A percentile compares a stretch with the other conserved stretches of the same genome.
phyloP scores from a whole-genome alignment of 805 yeast genomes.

The Saccharomycopsis schoenii region DNA sequence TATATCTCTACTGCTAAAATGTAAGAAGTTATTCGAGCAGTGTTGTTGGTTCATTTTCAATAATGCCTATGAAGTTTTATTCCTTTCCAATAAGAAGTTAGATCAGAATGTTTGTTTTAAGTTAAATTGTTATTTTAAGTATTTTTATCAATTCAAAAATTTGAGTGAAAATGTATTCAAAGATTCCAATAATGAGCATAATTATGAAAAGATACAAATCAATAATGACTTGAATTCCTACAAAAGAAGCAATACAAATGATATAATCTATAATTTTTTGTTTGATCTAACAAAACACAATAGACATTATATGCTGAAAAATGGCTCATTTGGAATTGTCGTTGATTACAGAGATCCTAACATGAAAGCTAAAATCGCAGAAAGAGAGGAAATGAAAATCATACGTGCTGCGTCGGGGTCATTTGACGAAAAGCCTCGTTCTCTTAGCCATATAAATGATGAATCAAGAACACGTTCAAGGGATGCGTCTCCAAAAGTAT shows the following conservation, averaged over 20 bases:
- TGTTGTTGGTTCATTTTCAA: conserved; percentile 61
- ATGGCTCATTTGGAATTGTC: not conserved
- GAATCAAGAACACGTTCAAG: not conserved
- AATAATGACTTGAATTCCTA: not conserved
- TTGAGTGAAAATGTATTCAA: not conserved
- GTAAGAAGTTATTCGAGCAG: conserved; percentile 44
- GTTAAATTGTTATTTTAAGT: conserved; percentile 28
- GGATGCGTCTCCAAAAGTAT: not conserved
- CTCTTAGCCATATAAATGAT: not conserved
- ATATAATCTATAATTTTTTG: conserved; percentile 28
- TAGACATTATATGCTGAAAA: conserved; percentile 28
- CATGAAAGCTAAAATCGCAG: not conserved
- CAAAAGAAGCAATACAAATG: conserved; percentile 17
- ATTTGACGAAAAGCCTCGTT: not conserved
- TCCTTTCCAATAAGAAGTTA: conserved; percentile 30
- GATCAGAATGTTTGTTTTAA: conserved; percentile 22
- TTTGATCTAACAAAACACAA: conserved; percentile 30
- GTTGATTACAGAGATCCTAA: not conserved
- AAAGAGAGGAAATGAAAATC: not conserved
- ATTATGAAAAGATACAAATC: not conserved
- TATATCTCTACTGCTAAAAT: conserved; percentile 41
- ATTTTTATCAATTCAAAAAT: conserved; percentile 25
- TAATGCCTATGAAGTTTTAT: conserved; percentile 53
- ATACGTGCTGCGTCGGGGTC: not conserved
- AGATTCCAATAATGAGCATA: not conserved